These are phyloP conservation scores for Daldinia sp. DNA, from an alignment of 2,329 filamentous ascomycete genomes.

Conservation along the genomic window DNA sequence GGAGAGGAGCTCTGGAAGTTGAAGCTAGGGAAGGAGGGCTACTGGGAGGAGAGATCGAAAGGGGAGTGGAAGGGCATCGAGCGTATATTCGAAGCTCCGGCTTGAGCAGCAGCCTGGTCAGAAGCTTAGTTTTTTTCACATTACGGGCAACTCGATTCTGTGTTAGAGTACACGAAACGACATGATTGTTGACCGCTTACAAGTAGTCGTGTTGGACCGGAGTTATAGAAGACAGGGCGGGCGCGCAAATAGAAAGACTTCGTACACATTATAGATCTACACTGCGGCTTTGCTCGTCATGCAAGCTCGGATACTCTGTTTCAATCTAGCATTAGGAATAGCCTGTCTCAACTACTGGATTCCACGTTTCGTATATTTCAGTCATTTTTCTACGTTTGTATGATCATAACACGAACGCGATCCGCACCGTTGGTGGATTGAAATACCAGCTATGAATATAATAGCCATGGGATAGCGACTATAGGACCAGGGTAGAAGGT, in stretches of 20 bases:
- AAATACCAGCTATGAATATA: too few species aligned
- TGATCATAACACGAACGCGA: too few species aligned
- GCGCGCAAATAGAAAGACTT: constrained; percentile 22
- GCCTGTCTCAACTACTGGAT: constrained; percentile 5
- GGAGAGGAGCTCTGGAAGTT: constrained; percentile 80
- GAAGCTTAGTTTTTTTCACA: background rate
- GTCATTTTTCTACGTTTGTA: background rate
- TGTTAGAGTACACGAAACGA: constrained; percentile 13
- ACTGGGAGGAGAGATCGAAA: constrained; percentile 84
- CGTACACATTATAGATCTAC: constrained; percentile 23
- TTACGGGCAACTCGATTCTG: constrained; percentile 1
- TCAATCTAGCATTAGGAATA: constrained; percentile 15
- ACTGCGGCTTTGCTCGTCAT: background rate
- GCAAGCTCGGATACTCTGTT: constrained; percentile 16
- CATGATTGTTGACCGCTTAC: constrained; percentile 1
- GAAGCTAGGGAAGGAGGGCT: constrained; percentile 84
- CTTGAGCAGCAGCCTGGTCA: constrained; percentile 10
- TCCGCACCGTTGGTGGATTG: too few species aligned
- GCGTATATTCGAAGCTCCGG: constrained; percentile 47
- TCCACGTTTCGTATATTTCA: background rate
- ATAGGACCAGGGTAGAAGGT: background rate
- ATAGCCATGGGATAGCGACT: background rate
- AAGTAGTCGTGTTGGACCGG: constrained; percentile 5
- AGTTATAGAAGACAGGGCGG: constrained; percentile 3
- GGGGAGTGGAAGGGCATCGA: constrained; percentile 51